phyloP scores from a whole-genome alignment of 495 filamentous ascomycete species.

The Jackrogersella multiformis region DNA sequence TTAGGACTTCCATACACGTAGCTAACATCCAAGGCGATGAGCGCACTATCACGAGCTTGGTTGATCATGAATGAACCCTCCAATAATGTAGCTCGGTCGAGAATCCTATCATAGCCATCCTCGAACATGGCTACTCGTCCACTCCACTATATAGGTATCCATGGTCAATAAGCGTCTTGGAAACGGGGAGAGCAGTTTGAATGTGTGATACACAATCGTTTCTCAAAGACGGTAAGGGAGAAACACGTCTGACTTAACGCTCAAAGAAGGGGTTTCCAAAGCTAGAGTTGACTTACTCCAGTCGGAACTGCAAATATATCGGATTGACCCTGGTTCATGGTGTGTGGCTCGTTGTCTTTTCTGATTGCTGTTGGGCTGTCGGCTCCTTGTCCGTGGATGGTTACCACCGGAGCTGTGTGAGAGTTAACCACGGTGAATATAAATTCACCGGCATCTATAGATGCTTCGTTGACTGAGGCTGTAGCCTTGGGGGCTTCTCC shows the following conservation, averaged over 20 bases:
- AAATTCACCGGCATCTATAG: conserved; percentile 16
- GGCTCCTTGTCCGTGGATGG: conserved; percentile 26
- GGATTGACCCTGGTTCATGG: conserved; percentile 20
- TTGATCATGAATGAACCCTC: conserved; percentile 35
- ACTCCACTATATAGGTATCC: conserved; percentile 28
- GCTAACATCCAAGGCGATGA: conserved; percentile 40
- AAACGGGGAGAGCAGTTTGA: too few relatives aligned
- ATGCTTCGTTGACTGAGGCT: not conserved
- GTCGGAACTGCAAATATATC: conserved; percentile 30
- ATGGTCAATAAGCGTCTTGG: conserved; percentile 1
- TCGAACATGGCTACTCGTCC: conserved; percentile 41
- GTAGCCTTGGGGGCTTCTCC: not conserved
- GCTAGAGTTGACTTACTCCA: conserved; percentile 26
- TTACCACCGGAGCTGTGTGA: conserved; percentile 37
- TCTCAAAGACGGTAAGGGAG: not conserved
- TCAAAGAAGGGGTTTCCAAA: not conserved
- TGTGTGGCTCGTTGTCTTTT: not conserved
- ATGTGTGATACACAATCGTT: not conserved
- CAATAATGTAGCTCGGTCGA: conserved; percentile 32
- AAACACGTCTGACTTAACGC: not conserved
- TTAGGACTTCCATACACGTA: conserved; percentile 38
- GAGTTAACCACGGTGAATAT: conserved; percentile 40
- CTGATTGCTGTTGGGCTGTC: conserved; percentile 21
- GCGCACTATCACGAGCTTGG: conserved; percentile 9
- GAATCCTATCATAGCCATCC: conserved; percentile 6